These are phyloP conservation scores for Suhomyces emberorum DNA, from an alignment of 805 yeast genomes.

Conservation along the genomic window DNA sequence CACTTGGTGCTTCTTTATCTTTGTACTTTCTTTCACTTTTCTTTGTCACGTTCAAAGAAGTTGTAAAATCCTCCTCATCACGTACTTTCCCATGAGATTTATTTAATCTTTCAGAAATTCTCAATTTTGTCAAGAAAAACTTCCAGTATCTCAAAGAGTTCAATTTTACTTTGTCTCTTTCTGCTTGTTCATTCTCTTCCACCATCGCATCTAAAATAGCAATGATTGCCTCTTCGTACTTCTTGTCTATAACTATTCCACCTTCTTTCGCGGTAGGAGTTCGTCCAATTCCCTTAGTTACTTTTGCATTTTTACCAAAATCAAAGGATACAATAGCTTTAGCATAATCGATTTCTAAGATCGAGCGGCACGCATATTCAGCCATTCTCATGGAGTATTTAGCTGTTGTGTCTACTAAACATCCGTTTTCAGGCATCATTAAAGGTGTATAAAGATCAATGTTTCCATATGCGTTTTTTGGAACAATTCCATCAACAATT, in stretches of 20 bases:
- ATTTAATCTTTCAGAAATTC: constrained; percentile 46
- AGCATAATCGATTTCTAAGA: constrained; percentile 73
- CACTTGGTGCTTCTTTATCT: background rate
- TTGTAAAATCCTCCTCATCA: constrained; percentile 11
- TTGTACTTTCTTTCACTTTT: background rate
- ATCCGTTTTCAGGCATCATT: constrained; percentile 84
- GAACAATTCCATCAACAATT: constrained; percentile 61
- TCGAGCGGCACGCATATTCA: constrained; percentile 61
- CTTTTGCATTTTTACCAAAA: constrained; percentile 42
- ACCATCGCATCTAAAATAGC: constrained; percentile 47
- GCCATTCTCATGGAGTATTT: constrained; percentile 44
- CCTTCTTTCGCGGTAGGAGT: constrained; percentile 60
- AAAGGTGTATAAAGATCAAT: constrained; percentile 72
- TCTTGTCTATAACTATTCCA: constrained; percentile 72
- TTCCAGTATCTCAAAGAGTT: constrained; percentile 55
- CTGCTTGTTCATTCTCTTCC: constrained; percentile 48
- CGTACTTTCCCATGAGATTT: constrained; percentile 47
- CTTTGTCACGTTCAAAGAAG: background rate
- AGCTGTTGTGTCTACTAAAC: constrained; percentile 39
- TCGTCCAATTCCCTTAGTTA: constrained; percentile 19
- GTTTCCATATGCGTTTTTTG: constrained; percentile 77
- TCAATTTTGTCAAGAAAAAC: constrained; percentile 46
- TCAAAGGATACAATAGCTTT: constrained; percentile 87
- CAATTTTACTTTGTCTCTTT: constrained; percentile 41
- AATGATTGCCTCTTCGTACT: constrained; percentile 57